Evolutionary conservation across 2,329 filamentous ascomycete species (phyloP), one percentile per base, ranked within the genome.

Genomic region (Chrysosphaeria jannelii): DNA sequence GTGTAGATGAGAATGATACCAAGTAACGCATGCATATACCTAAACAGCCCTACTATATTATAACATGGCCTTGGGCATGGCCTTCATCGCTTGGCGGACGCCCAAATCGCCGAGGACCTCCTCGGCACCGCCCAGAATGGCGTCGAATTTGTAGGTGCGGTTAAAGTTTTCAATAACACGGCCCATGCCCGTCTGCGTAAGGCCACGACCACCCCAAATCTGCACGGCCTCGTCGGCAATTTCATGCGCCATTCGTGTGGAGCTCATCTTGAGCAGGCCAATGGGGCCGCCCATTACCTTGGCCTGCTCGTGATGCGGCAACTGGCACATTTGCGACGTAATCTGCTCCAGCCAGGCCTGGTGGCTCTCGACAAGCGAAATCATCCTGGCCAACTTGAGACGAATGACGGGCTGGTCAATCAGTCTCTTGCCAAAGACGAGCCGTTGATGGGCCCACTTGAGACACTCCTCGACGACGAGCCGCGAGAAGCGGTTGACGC

Each of bases 381-480:
- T 85, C 72, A 88, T 85, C 39, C 72, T 74, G 29, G 75, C 75
- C 27, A 88, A 60, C 60, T 88, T 88, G 37, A 72, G 65, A 11
- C 67, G 57, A 35, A 88, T 79, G 21, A 75, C 71, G 13, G 75
- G 71, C 37, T 88, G 74, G 36, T 76, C 65, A 32, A 81, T 68
- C 19, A 88, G 53, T 14, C 65, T 65, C 51, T 81, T 81, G 38
- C 62, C 62, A 39, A 85, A 85, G 32, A 88, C 72, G 13, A 78
- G 52, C 23, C 75, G 65, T 46, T 89, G 78, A 47, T 85, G 75
- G 15, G 65, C 55, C 76, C 78, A 90, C 42, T 85, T 85, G 31
- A 88, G 48, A 35, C 65, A 81, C 39, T 88, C 75, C 41, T 88
- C 74, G 8, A 75, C 64, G 9, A 81, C 57, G 2, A 56, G 55